Evolutionary conservation across 805 yeast species (phyloP), one percentile per base, ranked within the genome.

Genomic region (Maudiozyma barnettii): DNA sequence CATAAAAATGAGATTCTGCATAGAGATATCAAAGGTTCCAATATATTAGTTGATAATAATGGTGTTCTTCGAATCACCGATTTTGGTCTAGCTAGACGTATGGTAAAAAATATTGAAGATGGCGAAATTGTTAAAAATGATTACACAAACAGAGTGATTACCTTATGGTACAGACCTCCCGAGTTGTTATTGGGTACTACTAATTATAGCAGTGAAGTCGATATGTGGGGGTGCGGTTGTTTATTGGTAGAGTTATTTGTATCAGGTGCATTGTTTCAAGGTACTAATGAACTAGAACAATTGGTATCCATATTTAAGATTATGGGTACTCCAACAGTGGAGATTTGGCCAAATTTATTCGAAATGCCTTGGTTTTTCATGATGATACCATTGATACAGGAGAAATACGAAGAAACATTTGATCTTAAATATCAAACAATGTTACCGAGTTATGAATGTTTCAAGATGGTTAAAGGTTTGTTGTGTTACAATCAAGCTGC

Each of bases 191-290:
- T 93, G 49, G 99, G 99, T 1, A 81, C 95, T 0, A 90, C 98
- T 0, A 82, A 81, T 49, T 93, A 93, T 65, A 93, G 90, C 0
- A 69, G 88, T 38, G 96, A 86, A 56, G 93, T 93, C 9, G 99
- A 93, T 61, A 81, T 88, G 54, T 93, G 99, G 99, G 96, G 98
- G 0, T 81, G 88, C 51, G 99, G 99, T 2, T 93, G 98, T 68
- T 70, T 93, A 22, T 69, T 93, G 50, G 75, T 88, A 23, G 98
- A 93, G 63, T 64, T 93, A 36, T 88, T 86, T 59, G 76, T 82
- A 1, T 77, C 81, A 53, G 67, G 68, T 30, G 95, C 98, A 0
- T 70, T 83, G 1, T 93, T 93, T 63, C 95, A 83, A 63, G 98
- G 96, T 1, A 73, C 75, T 20, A 95, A 93, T 64, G 99, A 93